Percentiles rank a stretch among this genome's conserved stretches.
Conservation (phyloP, 2,329 filamentous ascomycete genomes). For the Microdochium bolleyi region DNA sequence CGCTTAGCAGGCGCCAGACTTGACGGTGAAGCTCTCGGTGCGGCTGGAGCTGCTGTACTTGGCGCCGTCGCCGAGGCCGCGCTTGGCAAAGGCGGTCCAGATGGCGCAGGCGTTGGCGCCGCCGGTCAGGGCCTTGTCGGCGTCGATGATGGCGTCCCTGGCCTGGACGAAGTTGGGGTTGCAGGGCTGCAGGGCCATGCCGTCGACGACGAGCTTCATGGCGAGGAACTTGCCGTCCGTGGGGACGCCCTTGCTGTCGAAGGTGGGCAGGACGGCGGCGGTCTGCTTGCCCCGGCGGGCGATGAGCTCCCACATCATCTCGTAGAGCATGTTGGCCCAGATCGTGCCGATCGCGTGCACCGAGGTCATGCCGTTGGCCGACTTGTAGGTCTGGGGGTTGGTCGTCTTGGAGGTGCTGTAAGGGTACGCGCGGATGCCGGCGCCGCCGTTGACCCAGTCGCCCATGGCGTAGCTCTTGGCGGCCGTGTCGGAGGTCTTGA, state of each 20-base stretch:
- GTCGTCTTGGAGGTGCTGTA: slow-evolving; percentile 34
- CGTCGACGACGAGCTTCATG: slow-evolving; percentile 40
- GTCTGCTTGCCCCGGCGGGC: slow-evolving; percentile 40
- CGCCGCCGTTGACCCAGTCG: slow-evolving; percentile 30
- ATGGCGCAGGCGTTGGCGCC: slow-evolving; percentile 37
- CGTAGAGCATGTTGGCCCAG: slow-evolving; percentile 43
- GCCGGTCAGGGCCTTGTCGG: slow-evolving; percentile 36
- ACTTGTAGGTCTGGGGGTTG: slow-evolving; percentile 37
- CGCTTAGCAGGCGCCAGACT: slow-evolving; percentile 19
- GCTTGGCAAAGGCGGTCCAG: slow-evolving; percentile 42
- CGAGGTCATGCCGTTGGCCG: slow-evolving; percentile 24
- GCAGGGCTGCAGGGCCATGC: slow-evolving; percentile 42
- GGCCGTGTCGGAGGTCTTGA: slow-evolving; percentile 34
- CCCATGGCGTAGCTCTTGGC: slow-evolving; percentile 35
- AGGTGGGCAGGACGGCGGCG: slow-evolving; percentile 24
- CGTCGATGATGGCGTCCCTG: slow-evolving; percentile 40
- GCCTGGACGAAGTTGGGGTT: slow-evolving; percentile 39
- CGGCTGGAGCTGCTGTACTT: slow-evolving; percentile 13
- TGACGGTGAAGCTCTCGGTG: slow-evolving; percentile 18
- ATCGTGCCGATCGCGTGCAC: slow-evolving; percentile 37
- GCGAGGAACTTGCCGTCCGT: slow-evolving; percentile 37
- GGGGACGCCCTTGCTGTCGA: slow-evolving; percentile 31
- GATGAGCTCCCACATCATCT: slow-evolving; percentile 44
- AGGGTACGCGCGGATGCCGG: slow-evolving; percentile 33
- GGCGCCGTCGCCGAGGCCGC: slow-evolving; percentile 33